Base-by-base conservation (phyloP, 164 flowering plant genomes). In the Macadamia integrifolia region DNA sequence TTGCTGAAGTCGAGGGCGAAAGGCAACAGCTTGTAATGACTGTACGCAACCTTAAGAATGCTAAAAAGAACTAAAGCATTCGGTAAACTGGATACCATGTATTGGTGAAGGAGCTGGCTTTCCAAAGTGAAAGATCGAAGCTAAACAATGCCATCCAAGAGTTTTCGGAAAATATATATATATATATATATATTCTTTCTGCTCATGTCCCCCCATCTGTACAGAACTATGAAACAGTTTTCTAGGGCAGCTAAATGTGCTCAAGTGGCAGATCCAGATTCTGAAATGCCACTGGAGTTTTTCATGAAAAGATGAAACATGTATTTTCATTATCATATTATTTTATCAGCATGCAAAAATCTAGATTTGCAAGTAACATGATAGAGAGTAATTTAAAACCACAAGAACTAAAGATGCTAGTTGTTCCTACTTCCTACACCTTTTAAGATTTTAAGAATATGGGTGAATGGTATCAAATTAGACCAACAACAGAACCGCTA, bases 1-100 rank as follows among this genome's bases (percentile, higher is more conserved):
- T 93, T 76, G 98, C 97, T 56, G 98, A 91, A 79, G 97, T 93
- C 23, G 98, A 94, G 76, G 96, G 97, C 9, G 97, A 94, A 83
- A 81, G 98, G 69, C 97, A 91, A 74, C 69, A 80, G 77, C 97
- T 94, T 49, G 89, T 89, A 17, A 94, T 94, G 97, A 83, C 79
- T 6, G 64, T 93, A 14, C 92, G 96, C 14, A 86, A 81, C 73
- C 83, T 91, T 29, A 86, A 86, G 77, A 91, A 86, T 75, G 64
- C 80, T 46, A 88, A 64, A 77, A 90, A 83, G 83, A 72, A 60
- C 66, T 86, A 80, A 74, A 60, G 31, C 30, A 14, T 53, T 66
- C 62, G 42, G 3, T 42, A 1, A 48, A 63, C 42, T 69, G 65
- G 44, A 63, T 64, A 62, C 44, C 3, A 29, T 80, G 78, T 71